Base-by-base conservation (phyloP, 1,139 yeast species). In the Hanseniaspora uvarum region DNA sequence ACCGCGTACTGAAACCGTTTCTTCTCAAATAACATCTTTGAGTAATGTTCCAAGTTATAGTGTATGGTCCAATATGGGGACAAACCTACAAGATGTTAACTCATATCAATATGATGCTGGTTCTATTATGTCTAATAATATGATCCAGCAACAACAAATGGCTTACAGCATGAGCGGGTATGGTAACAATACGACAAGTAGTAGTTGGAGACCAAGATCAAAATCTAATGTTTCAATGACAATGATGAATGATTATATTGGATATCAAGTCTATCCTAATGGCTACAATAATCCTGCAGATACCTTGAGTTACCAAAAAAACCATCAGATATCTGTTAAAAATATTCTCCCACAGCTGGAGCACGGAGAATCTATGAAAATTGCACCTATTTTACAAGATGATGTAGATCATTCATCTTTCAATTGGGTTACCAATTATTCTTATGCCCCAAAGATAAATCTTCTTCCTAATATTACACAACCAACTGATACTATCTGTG, bases 401-500 rank as follows among this genome's bases (percentile, higher is more conserved):
- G 81, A 81, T 57, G 70, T 77, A 53, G 82, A 81, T 59, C 78
- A 75, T 50, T 63, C 69, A 45, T 62, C 69, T 11, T 64, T 76
- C 23, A 72, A 72, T 44, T 70, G 76, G 68, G 80, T 83, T 10
- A 79, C 87, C 6, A 78, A 82, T 52, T 85, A 81, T 62, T 76
- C 85, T 2, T 73, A 78, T 28, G 70, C 84, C 57, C 87, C 86
- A 1, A 89, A 95, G 8, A 64, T 65, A 23, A 65, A 65, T 55
- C 65, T 62, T 55, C 61, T 65, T 18, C 56, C 63, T 5, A 62
- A 60, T 31, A 55, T 64, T 28, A 55, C 63, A 34, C 56, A 51
- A 16, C 67, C 67, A 24, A 83, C 96, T 0, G 78, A 83, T 59
- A 81, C 83, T 16, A 72, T 89, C 49, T 75, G 89, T 63, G 73